These are phyloP conservation scores for Bonia amplexicaulis DNA, from an alignment of 176 grass and related monocot species.

Conservation along the genomic window DNA sequence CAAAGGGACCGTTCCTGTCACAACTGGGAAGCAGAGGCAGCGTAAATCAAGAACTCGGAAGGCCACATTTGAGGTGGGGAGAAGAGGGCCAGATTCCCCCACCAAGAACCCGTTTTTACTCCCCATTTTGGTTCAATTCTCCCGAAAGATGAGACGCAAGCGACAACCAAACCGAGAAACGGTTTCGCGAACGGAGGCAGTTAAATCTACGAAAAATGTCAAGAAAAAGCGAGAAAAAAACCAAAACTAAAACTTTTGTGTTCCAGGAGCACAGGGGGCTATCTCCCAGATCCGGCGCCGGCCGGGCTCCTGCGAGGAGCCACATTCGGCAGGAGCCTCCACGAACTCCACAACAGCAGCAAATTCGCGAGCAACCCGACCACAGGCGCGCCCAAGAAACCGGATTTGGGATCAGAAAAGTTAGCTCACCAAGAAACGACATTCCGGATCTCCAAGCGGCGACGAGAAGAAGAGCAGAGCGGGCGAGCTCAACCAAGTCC, in stretches of 20 bases:
- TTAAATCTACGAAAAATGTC: slow-evolving; percentile 6
- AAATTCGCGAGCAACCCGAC: neutral
- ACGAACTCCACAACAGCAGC: neutral
- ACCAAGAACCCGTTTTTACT: slow-evolving; percentile 10
- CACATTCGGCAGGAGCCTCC: slow-evolving; percentile 31
- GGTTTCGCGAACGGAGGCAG: neutral
- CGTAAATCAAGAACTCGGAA: neutral
- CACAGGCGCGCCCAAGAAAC: neutral
- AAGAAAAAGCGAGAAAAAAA: neutral
- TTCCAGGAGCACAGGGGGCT: neutral
- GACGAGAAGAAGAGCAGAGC: neutral
- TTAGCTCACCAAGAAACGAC: slow-evolving; percentile 35
- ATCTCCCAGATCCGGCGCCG: slow-evolving; percentile 29
- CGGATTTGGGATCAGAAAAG: neutral
- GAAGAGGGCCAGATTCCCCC: slow-evolving; percentile 7
- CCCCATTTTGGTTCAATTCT: neutral
- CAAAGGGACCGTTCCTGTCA: neutral
- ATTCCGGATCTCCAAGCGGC: slow-evolving; percentile 22
- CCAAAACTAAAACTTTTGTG: neutral
- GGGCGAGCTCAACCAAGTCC: neutral
- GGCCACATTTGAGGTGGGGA: neutral
- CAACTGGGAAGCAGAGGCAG: neutral
- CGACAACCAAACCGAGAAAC: neutral
- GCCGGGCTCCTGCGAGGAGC: neutral
- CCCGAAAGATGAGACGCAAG: neutral